Evolutionary conservation across 106 monocot genomes (phyloP).

Genomic region (Phalaenopsis aphrodite): DNA sequence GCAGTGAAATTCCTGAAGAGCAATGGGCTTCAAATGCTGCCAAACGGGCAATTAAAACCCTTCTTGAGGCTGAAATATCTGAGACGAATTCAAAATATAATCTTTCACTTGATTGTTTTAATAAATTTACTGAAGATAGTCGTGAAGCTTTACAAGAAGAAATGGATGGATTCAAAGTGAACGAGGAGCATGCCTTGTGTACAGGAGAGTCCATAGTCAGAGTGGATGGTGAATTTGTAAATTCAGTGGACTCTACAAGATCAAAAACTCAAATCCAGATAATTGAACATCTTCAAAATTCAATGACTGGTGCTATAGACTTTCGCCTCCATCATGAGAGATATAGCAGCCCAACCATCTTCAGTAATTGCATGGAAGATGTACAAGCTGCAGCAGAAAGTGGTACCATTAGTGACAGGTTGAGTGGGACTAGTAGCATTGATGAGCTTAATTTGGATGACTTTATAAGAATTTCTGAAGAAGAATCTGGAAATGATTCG

Average conservation of each 20-base stretch:
- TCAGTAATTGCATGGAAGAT: neutral
- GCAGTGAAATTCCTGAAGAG: conserved; percentile 7
- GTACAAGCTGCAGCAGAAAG: neutral
- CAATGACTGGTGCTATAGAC: neutral
- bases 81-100: neutral
- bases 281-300: neutral
- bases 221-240: neutral
- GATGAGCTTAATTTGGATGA: conserved; percentile 1
- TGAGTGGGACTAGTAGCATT: neutral
- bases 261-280: neutral
- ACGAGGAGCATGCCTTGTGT: neutral
- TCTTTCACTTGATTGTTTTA: neutral
- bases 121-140: neutral
- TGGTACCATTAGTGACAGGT: neutral
- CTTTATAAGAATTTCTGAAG: neutral
- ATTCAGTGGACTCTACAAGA: neutral
- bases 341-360: neutral
- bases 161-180: neutral
- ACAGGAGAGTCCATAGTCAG: too few relatives aligned
- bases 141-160: neutral
- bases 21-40: conserved; percentile 7
- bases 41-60: conserved; percentile 2
- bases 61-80: neutral
- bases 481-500: neutral
- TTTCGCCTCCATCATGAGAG: neutral